These are phyloP conservation scores for Thamnidium elegans DNA, from an alignment of 192 early-diverging fungal species.

Conservation along the genomic window DNA sequence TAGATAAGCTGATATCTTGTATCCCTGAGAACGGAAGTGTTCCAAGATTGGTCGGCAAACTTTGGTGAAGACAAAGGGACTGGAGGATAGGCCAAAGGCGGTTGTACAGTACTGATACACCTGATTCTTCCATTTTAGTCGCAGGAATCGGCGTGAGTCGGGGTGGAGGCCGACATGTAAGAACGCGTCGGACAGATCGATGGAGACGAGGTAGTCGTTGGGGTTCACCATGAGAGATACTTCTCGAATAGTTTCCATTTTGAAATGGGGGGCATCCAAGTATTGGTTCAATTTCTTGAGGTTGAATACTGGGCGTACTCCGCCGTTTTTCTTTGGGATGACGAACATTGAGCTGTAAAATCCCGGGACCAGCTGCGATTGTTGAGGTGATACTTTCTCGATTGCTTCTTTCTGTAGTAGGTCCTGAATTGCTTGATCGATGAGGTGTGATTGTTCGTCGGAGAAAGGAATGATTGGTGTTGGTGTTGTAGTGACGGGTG, in stretches of 20 bases:
- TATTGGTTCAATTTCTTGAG: slow-evolving; percentile 8
- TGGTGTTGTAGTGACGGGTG: too few relatives aligned
- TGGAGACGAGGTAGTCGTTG: slow-evolving; percentile 28
- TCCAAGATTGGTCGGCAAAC: slow-evolving; percentile 2
- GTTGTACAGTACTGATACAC: slow-evolving; percentile 22
- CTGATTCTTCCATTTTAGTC: slow-evolving; percentile 28
- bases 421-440: too few relatives aligned
- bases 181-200: slow-evolving; percentile 40
- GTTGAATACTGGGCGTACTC: slow-evolving; percentile 34
- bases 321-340: slow-evolving; percentile 31
- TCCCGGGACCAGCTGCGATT: slow-evolving; percentile 16
- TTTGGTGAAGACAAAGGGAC: slow-evolving; percentile 15
- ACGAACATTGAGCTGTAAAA: slow-evolving; percentile 31
- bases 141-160: slow-evolving; percentile 24
- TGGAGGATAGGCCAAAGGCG: slow-evolving; percentile 12
- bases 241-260: slow-evolving; percentile 31
- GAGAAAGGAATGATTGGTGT: too few relatives aligned
- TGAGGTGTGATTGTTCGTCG: too few relatives aligned
- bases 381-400: too few relatives aligned
- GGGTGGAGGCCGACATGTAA: slow-evolving; percentile 34
- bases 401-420: too few relatives aligned
- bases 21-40: not conserved
- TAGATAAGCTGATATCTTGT: slow-evolving; percentile 2
- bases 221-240: slow-evolving; percentile 20
- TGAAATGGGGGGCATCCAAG: slow-evolving; percentile 18